Evolutionary conservation across 2,329 filamentous ascomycete species (phyloP).

Genomic region (Nothopassalora personata): DNA sequence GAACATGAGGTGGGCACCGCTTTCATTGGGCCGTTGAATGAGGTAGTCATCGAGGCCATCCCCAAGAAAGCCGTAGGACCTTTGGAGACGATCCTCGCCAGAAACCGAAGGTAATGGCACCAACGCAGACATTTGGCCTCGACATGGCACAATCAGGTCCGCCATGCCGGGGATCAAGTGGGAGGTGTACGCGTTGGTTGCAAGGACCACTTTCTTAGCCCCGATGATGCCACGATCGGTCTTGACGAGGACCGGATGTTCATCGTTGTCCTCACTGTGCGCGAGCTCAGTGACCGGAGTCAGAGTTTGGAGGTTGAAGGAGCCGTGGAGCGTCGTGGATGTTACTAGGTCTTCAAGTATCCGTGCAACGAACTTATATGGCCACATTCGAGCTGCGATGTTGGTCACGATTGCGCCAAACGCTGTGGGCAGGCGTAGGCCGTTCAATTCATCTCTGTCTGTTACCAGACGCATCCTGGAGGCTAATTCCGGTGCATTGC

Average conservation of each 20-base stretch:
- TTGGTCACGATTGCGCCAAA: conserved; percentile 60
- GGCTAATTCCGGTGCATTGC: conserved; percentile 54
- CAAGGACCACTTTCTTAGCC: conserved; percentile 63
- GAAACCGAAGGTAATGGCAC: conserved; percentile 46
- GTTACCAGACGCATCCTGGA: conserved; percentile 37
- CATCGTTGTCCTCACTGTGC: conserved; percentile 4
- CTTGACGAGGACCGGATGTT: conserved; percentile 42
- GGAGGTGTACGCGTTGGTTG: conserved; percentile 81
- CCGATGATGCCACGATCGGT: conserved; percentile 61
- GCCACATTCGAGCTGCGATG: conserved; percentile 67
- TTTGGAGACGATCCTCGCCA: conserved; percentile 40
- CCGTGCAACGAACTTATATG: conserved; percentile 75
- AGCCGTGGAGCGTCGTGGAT: conserved; percentile 25
- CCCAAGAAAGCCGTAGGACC: conserved; percentile 63
- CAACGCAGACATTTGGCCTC: conserved; percentile 67
- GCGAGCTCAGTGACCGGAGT: conserved; percentile 52
- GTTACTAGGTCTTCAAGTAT: conserved; percentile 58
- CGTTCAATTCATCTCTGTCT: conserved; percentile 42
- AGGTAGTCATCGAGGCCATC: conserved; percentile 64
- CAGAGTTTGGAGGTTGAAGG: conserved; percentile 68
- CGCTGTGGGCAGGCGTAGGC: conserved; percentile 50
- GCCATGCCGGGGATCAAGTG: conserved; percentile 64
- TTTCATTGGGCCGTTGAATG: conserved; percentile 56
- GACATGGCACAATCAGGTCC: conserved; percentile 68
- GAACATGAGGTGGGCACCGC: conserved; percentile 58